phyloP scores from a whole-genome alignment of 805 yeast genomes.

The Lipomyces mesembrius region DNA sequence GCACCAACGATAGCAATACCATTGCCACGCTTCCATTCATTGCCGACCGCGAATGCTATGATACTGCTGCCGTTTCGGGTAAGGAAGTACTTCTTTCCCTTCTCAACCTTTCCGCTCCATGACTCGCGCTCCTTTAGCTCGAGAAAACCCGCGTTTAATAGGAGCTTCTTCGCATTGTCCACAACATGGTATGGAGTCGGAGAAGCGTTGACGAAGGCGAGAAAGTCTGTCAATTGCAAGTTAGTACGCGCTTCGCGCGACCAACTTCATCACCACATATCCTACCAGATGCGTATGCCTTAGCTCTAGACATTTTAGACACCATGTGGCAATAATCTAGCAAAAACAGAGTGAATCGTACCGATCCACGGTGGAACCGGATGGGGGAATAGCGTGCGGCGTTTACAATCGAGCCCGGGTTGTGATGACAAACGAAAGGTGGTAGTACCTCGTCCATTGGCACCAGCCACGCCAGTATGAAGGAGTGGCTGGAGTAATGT shows the following conservation, averaged over 20 bases:
- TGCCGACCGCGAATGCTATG: constrained; percentile 84
- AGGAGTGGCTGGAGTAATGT: too few relatives aligned
- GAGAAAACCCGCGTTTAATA: constrained; percentile 66
- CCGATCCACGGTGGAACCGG: too few relatives aligned
- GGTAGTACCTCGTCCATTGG: too few relatives aligned
- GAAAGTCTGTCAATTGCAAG: constrained; percentile 53
- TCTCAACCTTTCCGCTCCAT: constrained; percentile 64
- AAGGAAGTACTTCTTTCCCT: constrained; percentile 75
- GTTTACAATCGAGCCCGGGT: too few relatives aligned
- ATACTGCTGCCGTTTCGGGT: constrained; percentile 89
- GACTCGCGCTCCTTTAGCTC: constrained; percentile 71
- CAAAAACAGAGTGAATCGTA: background rate
- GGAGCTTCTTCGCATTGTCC: constrained; percentile 59
- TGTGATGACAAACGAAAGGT: too few relatives aligned
- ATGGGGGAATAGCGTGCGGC: too few relatives aligned
- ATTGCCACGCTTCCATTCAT: constrained; percentile 70
- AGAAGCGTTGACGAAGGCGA: constrained; percentile 76
- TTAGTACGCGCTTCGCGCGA: constrained; percentile 5
- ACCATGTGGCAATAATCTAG: constrained; percentile 13
- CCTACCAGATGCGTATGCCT: constrained; percentile 32
- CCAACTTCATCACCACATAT: background rate
- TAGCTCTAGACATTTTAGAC: constrained; percentile 28
- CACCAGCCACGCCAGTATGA: too few relatives aligned
- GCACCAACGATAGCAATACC: constrained; percentile 92
- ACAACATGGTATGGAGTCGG: constrained; percentile 97